Conservation (phyloP, 345 rosid species). For the Eutrema heterophyllum region DNA sequence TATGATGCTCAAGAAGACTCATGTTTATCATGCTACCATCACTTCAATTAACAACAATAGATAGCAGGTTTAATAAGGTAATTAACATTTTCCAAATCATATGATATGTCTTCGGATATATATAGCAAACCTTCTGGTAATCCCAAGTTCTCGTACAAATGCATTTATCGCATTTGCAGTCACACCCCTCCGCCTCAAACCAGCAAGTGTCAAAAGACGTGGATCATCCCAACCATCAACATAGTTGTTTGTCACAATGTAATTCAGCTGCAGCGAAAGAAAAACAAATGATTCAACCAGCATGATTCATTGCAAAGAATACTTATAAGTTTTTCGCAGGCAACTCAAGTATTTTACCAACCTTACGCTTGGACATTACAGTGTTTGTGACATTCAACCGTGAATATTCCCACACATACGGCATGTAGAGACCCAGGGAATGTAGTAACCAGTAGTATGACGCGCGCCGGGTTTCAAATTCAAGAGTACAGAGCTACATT, state of each 20-base stretch:
- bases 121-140: constrained; percentile 76
- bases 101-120: background rate
- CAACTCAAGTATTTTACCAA: constrained; percentile 25
- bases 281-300: background rate
- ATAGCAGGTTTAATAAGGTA: too few species aligned
- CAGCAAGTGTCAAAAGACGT: constrained; percentile 92
- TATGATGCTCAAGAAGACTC: constrained; percentile 87
- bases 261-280: constrained; percentile 56
- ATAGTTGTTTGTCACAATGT: constrained; percentile 64
- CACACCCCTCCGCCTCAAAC: constrained; percentile 87
- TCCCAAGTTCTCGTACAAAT: constrained; percentile 85
- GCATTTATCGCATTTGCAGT: constrained; percentile 76
- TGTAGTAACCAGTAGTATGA: constrained; percentile 91
- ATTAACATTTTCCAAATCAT: too few species aligned
- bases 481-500: constrained; percentile 36
- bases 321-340: background rate
- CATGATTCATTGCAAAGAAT: background rate
- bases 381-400: constrained; percentile 83
- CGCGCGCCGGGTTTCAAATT: constrained; percentile 79
- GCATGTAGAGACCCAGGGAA: constrained; percentile 72
- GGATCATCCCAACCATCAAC: constrained; percentile 99
- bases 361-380: constrained; percentile 97
- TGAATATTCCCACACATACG: constrained; percentile 96
- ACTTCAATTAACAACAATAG: constrained; percentile 30
- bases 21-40: constrained; percentile 75